A percentile compares a stretch with the other conserved stretches of the same genome.
phyloP scores from a whole-genome alignment of 768 basidiomycete species.

The Tephrocybe sp. region DNA sequence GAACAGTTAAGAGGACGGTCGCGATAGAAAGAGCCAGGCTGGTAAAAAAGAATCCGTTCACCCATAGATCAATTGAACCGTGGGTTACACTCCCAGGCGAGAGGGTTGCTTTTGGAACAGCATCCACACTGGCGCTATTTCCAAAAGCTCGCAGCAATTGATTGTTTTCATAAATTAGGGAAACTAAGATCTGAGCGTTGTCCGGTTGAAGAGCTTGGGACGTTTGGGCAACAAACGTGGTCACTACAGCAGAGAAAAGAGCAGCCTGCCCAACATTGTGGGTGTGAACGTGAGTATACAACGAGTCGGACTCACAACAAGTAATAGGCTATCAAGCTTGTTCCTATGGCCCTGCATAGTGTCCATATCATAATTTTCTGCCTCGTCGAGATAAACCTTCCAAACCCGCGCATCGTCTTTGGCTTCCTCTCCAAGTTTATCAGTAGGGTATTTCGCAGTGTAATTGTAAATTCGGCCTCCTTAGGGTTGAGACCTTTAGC shows the following conservation, averaged over 20 bases:
- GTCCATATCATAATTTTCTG: not conserved
- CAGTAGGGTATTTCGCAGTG: slow-evolving; percentile 11
- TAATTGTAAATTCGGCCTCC: slow-evolving; percentile 11
- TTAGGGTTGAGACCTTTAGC: no score
- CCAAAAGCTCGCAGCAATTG: not conserved
- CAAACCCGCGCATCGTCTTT: not conserved
- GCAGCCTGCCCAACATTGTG: no score
- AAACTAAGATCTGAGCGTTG: not conserved
- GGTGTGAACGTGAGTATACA: no score
- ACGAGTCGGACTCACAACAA: not conserved
- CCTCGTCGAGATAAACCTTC: not conserved
- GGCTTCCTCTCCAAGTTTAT: slow-evolving; percentile 11
- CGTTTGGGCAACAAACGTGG: not conserved
- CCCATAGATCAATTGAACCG: not conserved
- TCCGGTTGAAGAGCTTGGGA: not conserved
- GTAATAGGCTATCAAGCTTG: not conserved
- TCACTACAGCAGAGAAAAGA: not conserved
- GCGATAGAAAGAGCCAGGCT: not conserved
- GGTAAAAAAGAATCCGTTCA: not conserved
- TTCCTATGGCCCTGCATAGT: slow-evolving; percentile 5
- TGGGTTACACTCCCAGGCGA: not conserved
- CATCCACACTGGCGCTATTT: not conserved
- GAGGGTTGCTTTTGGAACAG: not conserved
- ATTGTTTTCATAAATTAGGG: not conserved
- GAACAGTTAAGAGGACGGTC: not conserved